phyloP scores from a whole-genome alignment of 768 basidiomycete species.

The Mycena amicta region DNA sequence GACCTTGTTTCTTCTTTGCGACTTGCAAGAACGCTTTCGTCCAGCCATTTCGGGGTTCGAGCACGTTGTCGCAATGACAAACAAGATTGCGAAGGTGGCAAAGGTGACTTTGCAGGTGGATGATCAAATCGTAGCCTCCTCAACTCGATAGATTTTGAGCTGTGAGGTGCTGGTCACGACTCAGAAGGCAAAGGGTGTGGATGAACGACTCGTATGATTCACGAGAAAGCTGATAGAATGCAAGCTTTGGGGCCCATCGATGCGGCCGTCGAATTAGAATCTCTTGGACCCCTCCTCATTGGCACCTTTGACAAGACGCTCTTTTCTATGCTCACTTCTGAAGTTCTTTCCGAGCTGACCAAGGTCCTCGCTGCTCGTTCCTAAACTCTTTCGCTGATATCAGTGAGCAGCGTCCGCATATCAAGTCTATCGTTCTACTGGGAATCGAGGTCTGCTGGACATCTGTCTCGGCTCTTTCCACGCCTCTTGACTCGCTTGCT shows the following conservation, averaged over 20 bases:
- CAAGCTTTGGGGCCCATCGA: slow-evolving; percentile 71
- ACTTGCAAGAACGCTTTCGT: slow-evolving; percentile 76
- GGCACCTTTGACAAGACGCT: slow-evolving; percentile 74
- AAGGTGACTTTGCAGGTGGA: slow-evolving; percentile 44
- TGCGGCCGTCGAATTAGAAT: slow-evolving; percentile 56
- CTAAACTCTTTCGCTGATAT: not conserved
- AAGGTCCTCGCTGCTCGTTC: not conserved
- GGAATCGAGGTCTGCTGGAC: slow-evolving; percentile 77
- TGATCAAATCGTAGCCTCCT: no score
- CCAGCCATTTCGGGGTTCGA: slow-evolving; percentile 70
- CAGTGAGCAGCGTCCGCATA: slow-evolving; percentile 36
- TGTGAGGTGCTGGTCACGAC: slow-evolving; percentile 82
- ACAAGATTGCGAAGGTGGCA: slow-evolving; percentile 78
- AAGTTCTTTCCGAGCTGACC: slow-evolving; percentile 56
- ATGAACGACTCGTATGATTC: no score
- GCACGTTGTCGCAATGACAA: slow-evolving; percentile 65
- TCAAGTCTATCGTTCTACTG: slow-evolving; percentile 71
- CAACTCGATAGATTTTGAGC: slow-evolving; percentile 50
- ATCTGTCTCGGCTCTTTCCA: slow-evolving; percentile 8
- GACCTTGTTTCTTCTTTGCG: slow-evolving; percentile 79
- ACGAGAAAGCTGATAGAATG: not conserved
- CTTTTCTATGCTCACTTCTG: slow-evolving; percentile 84
- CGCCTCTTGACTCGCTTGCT: no score
- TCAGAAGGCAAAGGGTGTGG: slow-evolving; percentile 81
- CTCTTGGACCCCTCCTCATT: slow-evolving; percentile 58